These are phyloP conservation scores for Barnettozyma salicaria DNA, from an alignment of 805 yeast genomes.

Conservation along the genomic window DNA sequence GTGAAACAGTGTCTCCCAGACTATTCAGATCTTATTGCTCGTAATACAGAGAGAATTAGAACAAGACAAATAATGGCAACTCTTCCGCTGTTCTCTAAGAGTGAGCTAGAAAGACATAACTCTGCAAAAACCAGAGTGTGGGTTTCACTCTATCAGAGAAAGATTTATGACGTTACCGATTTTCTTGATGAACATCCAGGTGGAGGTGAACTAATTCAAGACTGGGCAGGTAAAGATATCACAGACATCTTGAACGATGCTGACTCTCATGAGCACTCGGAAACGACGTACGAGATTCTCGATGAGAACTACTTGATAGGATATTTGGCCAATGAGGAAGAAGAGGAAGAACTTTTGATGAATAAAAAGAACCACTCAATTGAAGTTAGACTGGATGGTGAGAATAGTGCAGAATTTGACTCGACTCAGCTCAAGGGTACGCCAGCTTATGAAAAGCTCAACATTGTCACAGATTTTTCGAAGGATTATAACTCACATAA, in stretches of 20 bases:
- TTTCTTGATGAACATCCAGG: constrained; percentile 60
- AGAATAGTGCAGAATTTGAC: constrained; percentile 38
- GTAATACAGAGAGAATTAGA: too few species aligned
- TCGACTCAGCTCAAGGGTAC: constrained; percentile 54
- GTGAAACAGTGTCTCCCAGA: too few species aligned
- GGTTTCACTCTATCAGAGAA: constrained; percentile 76
- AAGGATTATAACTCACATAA: constrained; percentile 71
- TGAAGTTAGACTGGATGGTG: constrained; percentile 46
- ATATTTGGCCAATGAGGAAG: constrained; percentile 73
- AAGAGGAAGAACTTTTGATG: constrained; percentile 62
- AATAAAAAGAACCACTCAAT: constrained; percentile 49
- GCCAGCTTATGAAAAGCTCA: constrained; percentile 68
- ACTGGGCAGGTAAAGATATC: constrained; percentile 79
- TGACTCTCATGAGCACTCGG: constrained; percentile 72
- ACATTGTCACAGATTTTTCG: constrained; percentile 70
- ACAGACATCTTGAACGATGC: constrained; percentile 75
- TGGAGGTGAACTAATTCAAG: constrained; percentile 75
- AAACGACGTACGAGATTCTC: constrained; percentile 78
- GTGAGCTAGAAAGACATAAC: constrained; percentile 49
- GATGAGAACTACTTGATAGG: constrained; percentile 79
- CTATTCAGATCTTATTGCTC: too few species aligned
- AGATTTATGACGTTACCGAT: constrained; percentile 75
- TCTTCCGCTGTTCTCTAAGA: constrained; percentile 56
- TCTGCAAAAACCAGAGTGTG: constrained; percentile 49
- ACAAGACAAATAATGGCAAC: constrained; percentile 26